Conservation (phyloP, 2,329 filamentous ascomycete species). For the Nannizziopsis arthrosporioides region DNA sequence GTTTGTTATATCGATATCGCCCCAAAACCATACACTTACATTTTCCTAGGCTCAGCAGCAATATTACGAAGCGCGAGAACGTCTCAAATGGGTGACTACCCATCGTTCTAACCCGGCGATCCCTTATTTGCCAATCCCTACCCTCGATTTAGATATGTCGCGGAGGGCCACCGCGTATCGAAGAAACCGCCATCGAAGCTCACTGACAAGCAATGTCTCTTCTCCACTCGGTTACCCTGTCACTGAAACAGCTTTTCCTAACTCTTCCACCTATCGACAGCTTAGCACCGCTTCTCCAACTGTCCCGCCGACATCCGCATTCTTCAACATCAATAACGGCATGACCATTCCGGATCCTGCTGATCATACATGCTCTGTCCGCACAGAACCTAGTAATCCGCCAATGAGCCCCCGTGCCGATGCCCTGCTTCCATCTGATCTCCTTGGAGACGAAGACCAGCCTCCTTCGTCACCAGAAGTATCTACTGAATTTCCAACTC, state of each 20-base stretch:
- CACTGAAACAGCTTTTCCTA: conserved; percentile 31
- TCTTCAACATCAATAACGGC: conserved; percentile 53
- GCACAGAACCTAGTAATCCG: conserved; percentile 45
- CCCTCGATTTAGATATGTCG: conserved; percentile 33
- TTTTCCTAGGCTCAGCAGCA: conserved; percentile 28
- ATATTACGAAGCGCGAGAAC: conserved; percentile 37
- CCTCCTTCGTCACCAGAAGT: conserved; percentile 5
- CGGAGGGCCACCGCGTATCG: conserved; percentile 33
- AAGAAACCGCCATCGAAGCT: conserved; percentile 35
- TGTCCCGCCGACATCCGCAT: conserved; percentile 40
- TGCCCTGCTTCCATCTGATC: conserved; percentile 48
- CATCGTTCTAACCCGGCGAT: conserved; percentile 27
- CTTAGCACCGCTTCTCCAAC: conserved; percentile 42
- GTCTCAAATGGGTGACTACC: conserved; percentile 33
- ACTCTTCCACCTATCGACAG: conserved; percentile 37
- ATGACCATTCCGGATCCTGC: conserved; percentile 43
- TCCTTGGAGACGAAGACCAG: conserved; percentile 46
- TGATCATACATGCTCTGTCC: conserved; percentile 30
- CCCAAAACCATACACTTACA: conserved; percentile 7
- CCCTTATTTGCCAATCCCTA: conserved; percentile 31
- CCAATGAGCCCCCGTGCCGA: conserved; percentile 55
- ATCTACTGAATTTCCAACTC: conserved; percentile 13
- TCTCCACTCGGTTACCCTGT: conserved; percentile 34
- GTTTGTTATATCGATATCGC: conserved; percentile 14
- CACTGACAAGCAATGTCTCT: conserved; percentile 38